Evolutionary conservation across 176 grass and related monocot genomes (phyloP).

Genomic region (Themeda triandra): DNA sequence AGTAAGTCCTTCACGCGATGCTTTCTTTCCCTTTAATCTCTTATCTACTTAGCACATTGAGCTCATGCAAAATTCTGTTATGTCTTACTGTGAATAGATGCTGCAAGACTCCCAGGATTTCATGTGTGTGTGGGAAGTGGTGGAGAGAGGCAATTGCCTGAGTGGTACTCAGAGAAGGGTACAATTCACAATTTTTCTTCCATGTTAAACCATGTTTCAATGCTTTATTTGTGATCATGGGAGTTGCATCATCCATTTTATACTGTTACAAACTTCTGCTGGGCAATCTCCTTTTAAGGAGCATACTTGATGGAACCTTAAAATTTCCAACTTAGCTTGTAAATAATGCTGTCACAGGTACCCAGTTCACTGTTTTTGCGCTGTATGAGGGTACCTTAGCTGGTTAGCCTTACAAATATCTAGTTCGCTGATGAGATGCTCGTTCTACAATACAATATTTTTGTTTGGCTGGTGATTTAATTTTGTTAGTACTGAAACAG

Average conservation of each 20-base stretch:
- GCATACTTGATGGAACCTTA: not conserved
- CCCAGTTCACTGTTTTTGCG: not conserved
- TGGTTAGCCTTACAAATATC: not conserved
- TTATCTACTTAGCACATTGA: not conserved
- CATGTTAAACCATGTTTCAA: not conserved
- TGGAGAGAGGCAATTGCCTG: conserved; percentile 80
- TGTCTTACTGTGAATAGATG: conserved; percentile 41
- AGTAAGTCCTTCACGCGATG: conserved; percentile 40
- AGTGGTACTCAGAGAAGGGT: conserved; percentile 98
- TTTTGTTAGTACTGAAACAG: not conserved
- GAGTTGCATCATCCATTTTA: not conserved
- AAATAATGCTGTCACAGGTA: not conserved
- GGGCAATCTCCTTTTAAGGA: not conserved
- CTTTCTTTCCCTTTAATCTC: not conserved
- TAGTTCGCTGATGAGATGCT: not conserved
- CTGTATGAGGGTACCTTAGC: not conserved
- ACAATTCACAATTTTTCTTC: not conserved
- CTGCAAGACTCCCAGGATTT: conserved; percentile 96
- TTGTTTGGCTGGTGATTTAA: not conserved
- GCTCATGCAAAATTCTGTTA: not conserved
- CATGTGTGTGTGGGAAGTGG: conserved; percentile 89
- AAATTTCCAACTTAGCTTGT: not conserved
- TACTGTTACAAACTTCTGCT: not conserved
- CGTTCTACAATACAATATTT: not conserved
- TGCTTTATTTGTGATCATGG: not conserved